Percentiles rank a stretch among this genome's conserved stretches.
These are phyloP conservation scores for Annulohypoxylon stygium DNA, from an alignment of 495 filamentous ascomycete genomes.

Conservation along the genomic window DNA sequence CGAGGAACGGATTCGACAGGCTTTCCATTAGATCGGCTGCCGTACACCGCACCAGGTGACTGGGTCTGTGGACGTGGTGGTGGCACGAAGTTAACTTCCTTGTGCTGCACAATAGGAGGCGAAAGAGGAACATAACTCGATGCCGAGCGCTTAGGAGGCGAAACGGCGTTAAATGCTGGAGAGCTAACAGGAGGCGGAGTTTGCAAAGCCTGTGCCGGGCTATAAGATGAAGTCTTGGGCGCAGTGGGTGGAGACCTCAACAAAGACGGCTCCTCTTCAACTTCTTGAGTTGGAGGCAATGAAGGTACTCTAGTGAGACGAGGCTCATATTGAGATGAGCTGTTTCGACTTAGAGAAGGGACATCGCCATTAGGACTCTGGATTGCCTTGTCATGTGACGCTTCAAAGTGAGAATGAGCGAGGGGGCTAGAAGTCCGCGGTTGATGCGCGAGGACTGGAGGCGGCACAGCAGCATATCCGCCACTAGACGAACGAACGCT, in stretches of 20 bases:
- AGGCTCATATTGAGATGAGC: slow-evolving; percentile 62
- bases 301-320: slow-evolving; percentile 60
- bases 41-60: slow-evolving; percentile 76
- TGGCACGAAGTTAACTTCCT: slow-evolving; percentile 61
- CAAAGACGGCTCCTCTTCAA: slow-evolving; percentile 62
- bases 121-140: slow-evolving; percentile 61
- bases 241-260: slow-evolving; percentile 45
- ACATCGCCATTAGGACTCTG: slow-evolving; percentile 51
- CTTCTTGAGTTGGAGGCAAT: slow-evolving; percentile 66
- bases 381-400: slow-evolving; percentile 58
- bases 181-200: slow-evolving; percentile 62
- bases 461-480: slow-evolving; percentile 57
- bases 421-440: slow-evolving; percentile 89
- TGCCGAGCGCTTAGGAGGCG: slow-evolving; percentile 67
- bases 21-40: slow-evolving; percentile 60
- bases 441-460: slow-evolving; percentile 75
- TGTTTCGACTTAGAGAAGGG: slow-evolving; percentile 57
- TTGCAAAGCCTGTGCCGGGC: slow-evolving; percentile 46
- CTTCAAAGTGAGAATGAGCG: slow-evolving; percentile 76
- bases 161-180: slow-evolving; percentile 55
- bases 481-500: slow-evolving; percentile 53
- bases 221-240: slow-evolving; percentile 48
- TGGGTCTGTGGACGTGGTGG: slow-evolving; percentile 86
- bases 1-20: slow-evolving; percentile 69
- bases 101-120: slow-evolving; percentile 45